Evolutionary conservation across 768 basidiomycete species (phyloP).

Genomic region (Panellus pusillus): DNA sequence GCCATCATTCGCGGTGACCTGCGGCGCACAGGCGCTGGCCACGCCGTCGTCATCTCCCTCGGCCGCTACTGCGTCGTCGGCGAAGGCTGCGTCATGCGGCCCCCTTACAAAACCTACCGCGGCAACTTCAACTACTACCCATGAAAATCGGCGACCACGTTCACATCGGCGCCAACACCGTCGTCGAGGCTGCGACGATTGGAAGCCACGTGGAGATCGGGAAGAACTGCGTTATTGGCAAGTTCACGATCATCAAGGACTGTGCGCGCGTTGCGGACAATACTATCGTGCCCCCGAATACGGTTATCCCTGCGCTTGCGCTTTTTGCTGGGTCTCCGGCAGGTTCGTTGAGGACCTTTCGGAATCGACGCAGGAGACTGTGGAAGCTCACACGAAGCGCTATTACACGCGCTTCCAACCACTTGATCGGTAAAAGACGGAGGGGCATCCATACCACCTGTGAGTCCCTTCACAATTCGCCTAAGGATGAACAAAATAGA

Average conservation of each 20-base stretch:
- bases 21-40: slow-evolving; percentile 83
- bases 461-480: slow-evolving; percentile 4
- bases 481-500: slow-evolving; percentile 24
- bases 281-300: slow-evolving; percentile 87
- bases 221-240: slow-evolving; percentile 93
- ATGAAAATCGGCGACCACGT: slow-evolving; percentile 97
- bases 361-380: slow-evolving; percentile 91
- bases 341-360: slow-evolving; percentile 82
- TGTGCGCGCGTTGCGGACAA: slow-evolving; percentile 89
- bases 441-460: neutral
- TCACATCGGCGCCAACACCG: slow-evolving; percentile 83
- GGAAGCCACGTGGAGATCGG: slow-evolving; percentile 95
- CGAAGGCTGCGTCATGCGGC: slow-evolving; percentile 86
- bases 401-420: slow-evolving; percentile 85
- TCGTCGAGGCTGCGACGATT: slow-evolving; percentile 93
- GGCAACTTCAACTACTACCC: slow-evolving; percentile 94
- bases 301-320: slow-evolving; percentile 87
- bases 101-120: slow-evolving; percentile 87
- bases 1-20: slow-evolving; percentile 95
- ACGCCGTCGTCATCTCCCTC: slow-evolving; percentile 90
- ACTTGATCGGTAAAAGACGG: slow-evolving; percentile 33
- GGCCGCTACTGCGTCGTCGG: slow-evolving; percentile 93
- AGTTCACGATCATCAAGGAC: slow-evolving; percentile 96
- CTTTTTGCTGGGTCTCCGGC: slow-evolving; percentile 86
- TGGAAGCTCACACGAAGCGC: slow-evolving; percentile 82